Percentiles rank a stretch among this genome's conserved stretches.
These are phyloP conservation scores for Trichoderma erinaceum DNA, from an alignment of 495 filamentous ascomycete genomes.

Conservation along the genomic window DNA sequence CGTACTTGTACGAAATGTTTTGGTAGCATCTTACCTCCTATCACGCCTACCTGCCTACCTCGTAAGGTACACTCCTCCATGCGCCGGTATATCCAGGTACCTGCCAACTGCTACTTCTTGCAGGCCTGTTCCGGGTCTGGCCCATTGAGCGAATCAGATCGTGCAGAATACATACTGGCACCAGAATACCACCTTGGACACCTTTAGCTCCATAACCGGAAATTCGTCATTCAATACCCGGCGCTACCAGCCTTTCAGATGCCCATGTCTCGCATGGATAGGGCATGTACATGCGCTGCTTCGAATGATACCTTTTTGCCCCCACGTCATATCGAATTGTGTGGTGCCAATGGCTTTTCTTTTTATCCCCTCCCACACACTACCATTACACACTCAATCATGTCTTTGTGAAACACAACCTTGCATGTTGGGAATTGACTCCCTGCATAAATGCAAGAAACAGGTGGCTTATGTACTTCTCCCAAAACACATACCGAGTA, in stretches of 20 bases:
- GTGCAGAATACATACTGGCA: neutral
- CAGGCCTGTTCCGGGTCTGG: neutral
- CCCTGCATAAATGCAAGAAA: neutral
- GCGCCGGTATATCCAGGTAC: no score
- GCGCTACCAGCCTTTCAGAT: neutral
- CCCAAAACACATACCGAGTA: neutral
- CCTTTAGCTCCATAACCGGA: slow-evolving; percentile 10
- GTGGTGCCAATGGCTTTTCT: neutral
- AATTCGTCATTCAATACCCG: slow-evolving; percentile 12
- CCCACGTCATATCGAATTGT: slow-evolving; percentile 9
- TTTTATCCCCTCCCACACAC: neutral
- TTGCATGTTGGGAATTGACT: slow-evolving; percentile 6
- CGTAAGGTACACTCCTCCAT: neutral
- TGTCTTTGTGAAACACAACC: neutral
- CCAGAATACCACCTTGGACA: neutral
- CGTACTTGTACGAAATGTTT: neutral
- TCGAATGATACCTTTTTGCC: neutral
- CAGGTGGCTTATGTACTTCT: neutral
- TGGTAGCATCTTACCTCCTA: neutral
- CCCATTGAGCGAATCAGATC: neutral
- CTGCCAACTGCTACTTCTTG: neutral
- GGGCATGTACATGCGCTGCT: neutral
- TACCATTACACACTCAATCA: neutral
- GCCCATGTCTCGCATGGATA: slow-evolving; percentile 12
- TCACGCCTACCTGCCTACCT: neutral